Conservation (phyloP, 2,329 filamentous ascomycete genomes). For the Venturia aucupariae region DNA sequence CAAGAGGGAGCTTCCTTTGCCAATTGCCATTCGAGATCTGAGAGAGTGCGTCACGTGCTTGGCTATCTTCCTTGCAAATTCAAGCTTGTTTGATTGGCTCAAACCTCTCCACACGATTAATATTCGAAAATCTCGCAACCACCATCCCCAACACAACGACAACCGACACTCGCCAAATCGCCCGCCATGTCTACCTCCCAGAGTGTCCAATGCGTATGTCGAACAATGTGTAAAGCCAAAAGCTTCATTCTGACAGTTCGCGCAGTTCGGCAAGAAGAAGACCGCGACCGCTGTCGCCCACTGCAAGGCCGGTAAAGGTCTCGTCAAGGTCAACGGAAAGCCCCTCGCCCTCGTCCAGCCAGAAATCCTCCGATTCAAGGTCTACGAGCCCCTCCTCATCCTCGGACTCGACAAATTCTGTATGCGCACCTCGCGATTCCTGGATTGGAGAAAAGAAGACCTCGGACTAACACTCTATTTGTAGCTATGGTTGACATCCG, state of each 20-base stretch:
- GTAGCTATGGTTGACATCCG: conserved; percentile 85
- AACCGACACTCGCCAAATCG: not conserved
- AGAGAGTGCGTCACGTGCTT: not conserved
- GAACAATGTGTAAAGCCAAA: not conserved
- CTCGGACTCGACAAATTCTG: conserved; percentile 95
- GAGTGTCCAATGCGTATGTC: conserved; percentile 17
- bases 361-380: conserved; percentile 97
- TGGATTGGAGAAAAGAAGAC: not conserved
- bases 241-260: conserved; percentile 2
- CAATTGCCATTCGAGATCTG: no score
- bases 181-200: conserved; percentile 14
- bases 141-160: not conserved
- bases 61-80: not conserved
- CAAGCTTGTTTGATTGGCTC: not conserved
- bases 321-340: conserved; percentile 98
- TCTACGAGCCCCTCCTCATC: conserved; percentile 98
- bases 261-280: conserved; percentile 74
- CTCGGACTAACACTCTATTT: conserved; percentile 16
- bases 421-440: conserved; percentile 24
- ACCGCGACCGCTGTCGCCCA: conserved; percentile 71
- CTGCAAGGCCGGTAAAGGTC: conserved; percentile 83
- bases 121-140: not conserved
- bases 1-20: no score
- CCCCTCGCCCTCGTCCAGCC: conserved; percentile 90
- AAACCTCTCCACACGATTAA: not conserved